Evolutionary conservation across 331 rosid species (phyloP), one percentile per base, ranked within the genome.

Genomic region (Acacia concinna): DNA sequence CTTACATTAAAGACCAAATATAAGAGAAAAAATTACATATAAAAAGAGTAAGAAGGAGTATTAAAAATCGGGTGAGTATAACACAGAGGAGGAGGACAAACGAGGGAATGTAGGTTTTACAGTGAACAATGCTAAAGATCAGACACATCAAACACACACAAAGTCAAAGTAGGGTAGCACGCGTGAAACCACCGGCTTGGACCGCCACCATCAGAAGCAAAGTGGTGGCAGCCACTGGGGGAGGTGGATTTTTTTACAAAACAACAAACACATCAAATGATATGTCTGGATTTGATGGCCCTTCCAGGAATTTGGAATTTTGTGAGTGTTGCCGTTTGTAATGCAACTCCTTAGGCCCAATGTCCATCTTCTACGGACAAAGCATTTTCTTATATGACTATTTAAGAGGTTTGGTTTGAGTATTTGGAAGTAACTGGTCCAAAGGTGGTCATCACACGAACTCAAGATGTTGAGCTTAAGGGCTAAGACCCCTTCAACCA

Each of bases 151-250:
- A 72, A 40, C 51, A 46, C 52, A 76, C 60, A 71, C 12, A 43
- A 62, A 15, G 17, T 65, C 75, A 81, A 81, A 18, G 72, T n/a
- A n/a, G 4, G 71, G 71, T 46, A 46, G 18, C 52, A 46, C 15
- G 20, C n/a, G 65, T 57, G 34, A 57, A 27, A 35, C 35, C n/a
- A 12, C 37, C 4, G 37, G 1, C 69, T 17, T 32, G 25, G 21
- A 3, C 25, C 23, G 23, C 18, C 3, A 8, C 25, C 25, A 20
- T 23, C 2, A 18, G 57, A 46, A 15, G 18, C n/a, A 2, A 43
- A 43, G 47, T 2, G 47, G 52, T 47, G 54, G 7, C 54, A 47
- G 23, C 6, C 21, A 47, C 54, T 47, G 5, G 1, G 15, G 7
- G 8, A 5, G n/a, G 54, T 5, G 21, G 23, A 15, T 49, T 49